Evolutionary conservation across 176 grass and related monocot species (phyloP).

Genomic region (Rhynchospora tenuis): DNA sequence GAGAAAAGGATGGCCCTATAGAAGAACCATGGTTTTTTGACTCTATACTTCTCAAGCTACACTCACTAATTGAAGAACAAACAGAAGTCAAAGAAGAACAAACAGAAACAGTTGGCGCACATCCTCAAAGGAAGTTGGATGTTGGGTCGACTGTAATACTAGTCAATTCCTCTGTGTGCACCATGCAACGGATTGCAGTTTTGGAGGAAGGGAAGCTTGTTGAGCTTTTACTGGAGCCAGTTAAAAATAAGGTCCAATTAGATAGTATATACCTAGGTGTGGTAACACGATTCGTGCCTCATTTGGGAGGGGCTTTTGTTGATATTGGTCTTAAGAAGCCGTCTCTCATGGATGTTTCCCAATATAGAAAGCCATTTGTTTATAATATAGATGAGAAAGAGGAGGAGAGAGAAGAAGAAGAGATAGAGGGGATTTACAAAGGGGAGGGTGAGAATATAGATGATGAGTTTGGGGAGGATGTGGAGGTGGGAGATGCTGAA

Average conservation of each 20-base stretch:
- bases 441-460: constrained; percentile 49
- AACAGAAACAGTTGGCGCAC: background rate
- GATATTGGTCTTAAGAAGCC: constrained; percentile 77
- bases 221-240: constrained; percentile 81
- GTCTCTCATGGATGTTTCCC: constrained; percentile 77
- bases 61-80: constrained; percentile 25
- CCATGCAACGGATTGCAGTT: constrained; percentile 88
- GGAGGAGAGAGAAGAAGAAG: constrained; percentile 33
- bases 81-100: constrained; percentile 31
- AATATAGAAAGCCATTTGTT: constrained; percentile 79
- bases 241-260: constrained; percentile 90
- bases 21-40: constrained; percentile 85
- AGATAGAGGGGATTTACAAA: constrained; percentile 46
- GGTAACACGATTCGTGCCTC: constrained; percentile 78
- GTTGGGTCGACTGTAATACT: constrained; percentile 67
- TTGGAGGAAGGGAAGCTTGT: constrained; percentile 85
- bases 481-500: constrained; percentile 35
- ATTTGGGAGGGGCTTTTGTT: constrained; percentile 89
- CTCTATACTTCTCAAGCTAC: constrained; percentile 32
- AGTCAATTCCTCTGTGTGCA: constrained; percentile 82
- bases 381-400: constrained; percentile 53
- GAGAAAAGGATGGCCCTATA: constrained; percentile 50
- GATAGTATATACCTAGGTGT: constrained; percentile 94
- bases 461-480: constrained; percentile 50
- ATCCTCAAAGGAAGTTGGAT: constrained; percentile 39